Conservation (phyloP, 2,329 filamentous ascomycete genomes). For the Trichoderma polysporum region DNA sequence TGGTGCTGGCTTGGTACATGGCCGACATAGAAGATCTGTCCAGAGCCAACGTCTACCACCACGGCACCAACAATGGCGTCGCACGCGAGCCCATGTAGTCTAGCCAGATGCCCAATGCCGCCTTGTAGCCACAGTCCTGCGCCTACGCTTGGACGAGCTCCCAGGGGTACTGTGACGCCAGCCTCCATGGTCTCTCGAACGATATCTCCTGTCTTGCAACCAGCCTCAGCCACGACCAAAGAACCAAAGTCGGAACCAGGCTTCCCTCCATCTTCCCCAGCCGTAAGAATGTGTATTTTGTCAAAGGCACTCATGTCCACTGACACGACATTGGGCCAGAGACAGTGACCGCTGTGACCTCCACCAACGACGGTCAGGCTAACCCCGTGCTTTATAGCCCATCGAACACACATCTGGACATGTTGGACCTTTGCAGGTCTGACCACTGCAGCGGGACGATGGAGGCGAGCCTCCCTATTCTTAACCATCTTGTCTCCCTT, state of each 20-base stretch:
- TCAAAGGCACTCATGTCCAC: conserved; percentile 60
- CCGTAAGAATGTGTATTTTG: conserved; percentile 44
- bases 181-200: conserved; percentile 45
- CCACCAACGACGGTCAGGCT: conserved; percentile 56
- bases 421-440: conserved; percentile 48
- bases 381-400: conserved; percentile 49
- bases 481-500: conserved; percentile 42
- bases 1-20: conserved; percentile 46
- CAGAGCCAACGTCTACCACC: conserved; percentile 51
- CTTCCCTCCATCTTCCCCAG: conserved; percentile 25
- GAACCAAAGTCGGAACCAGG: conserved; percentile 22
- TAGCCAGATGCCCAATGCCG: conserved; percentile 60
- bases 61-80: conserved; percentile 62
- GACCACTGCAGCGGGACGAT: conserved; percentile 44
- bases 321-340: conserved; percentile 51
- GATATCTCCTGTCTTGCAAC: conserved; percentile 57
- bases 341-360: conserved; percentile 60
- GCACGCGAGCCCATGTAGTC: conserved; percentile 56
- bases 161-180: conserved; percentile 58
- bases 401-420: conserved; percentile 55
- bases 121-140: conserved; percentile 64
- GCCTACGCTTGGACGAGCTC: conserved; percentile 62
- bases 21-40: conserved; percentile 51
- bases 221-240: conserved; percentile 52
- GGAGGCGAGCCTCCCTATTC: conserved; percentile 49